Evolutionary conservation across 345 rosid genomes (phyloP), one percentile per base, ranked within the genome.

Genomic region (Pelargonium nanum): DNA sequence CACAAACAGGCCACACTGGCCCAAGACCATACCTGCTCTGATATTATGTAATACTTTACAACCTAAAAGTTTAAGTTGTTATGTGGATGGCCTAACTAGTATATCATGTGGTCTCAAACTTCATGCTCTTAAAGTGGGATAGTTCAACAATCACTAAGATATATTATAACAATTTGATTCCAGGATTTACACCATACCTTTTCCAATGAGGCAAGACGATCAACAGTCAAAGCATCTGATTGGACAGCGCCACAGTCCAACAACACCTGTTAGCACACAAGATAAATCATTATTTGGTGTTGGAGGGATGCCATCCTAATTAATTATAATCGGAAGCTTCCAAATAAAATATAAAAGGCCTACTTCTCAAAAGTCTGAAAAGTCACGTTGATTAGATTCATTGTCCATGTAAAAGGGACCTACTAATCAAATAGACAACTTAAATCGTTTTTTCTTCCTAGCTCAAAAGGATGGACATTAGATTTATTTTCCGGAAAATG

Each of bases 231-330:
- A 12, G 99, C 99, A 83, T 93, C 99, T 21, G 97, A 88, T 73
- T 93, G 99, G 54, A 93, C 99, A 30, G 97, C 97, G 52, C 97
- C 99, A 68, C 99, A 89, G 61, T 93, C 99, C 72, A 93, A 74
- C 53, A 93, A 78, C 44, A 89, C 88, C 97, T 92, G 73, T 54
- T 2, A 57, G 52, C 53, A 21, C 57, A 40, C 48, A 12, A 40
- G 10, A 12, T 6, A 40, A 40, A 40, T 12, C 48, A 40, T 40
- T 40, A 40, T 40, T 40, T 9, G 48, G 48, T 22, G 24, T 22
- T 7, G 22, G 22, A 32, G 15, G 19, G 44, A 17, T 21, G 52
- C 19, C n/a, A n/a, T n/a, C n/a, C n/a, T n/a, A n/a, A n/a, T n/a
- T n/a, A n/a, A n/a, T n/a, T n/a, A n/a, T n/a, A 40, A 40, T 12